Base-by-base conservation (phyloP, 441 rosid species). In the Hypseocharis bilobata region DNA sequence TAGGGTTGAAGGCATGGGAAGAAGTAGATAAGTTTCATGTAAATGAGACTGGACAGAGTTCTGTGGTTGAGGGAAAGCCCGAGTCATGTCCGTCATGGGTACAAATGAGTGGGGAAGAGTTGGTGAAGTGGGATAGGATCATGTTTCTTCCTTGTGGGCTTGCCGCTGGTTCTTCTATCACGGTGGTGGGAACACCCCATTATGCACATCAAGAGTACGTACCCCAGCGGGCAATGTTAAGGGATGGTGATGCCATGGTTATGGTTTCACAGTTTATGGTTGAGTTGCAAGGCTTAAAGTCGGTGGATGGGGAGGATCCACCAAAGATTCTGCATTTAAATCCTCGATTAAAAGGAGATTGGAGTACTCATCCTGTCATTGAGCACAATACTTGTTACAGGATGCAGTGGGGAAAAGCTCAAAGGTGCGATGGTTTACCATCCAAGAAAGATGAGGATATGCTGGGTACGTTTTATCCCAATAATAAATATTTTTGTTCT, bases 381-480 rank as follows among this genome's bases (percentile, higher is more conserved):
- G 98, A 92, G 77, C 98, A 92, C 55, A 92, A 92, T 76, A 92
- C 96, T 22, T 92, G 98, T 76, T 90, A 92, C 72, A 87, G 98
- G 80, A 92, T 92, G 98, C 98, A 90, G 64, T 92, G 98, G 98
- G 94, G 96, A 19, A 66, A 81, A 58, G 91, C 89, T 80, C 98
- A 90, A 55, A 90, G 98, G 72, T 92, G 98, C 60, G 89, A 90
- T 71, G 98, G 98, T 67, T 74, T 84, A 61, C 83, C 81, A 64
- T 92, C 98, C 49, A 88, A 76, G 82, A 86, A 74, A 17, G 96
- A 90, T 34, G 83, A 80, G 62, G 94, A 90, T 64, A 74, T 82
- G 85, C 84, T 86, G 64, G 92, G 98, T 92, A 80, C 77, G 78
- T 67, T 65, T 65, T 60, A 64, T 59, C 23, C 67, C 32, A 29